These are phyloP conservation scores for Galeopsis tetrahit DNA, from an alignment of 257 asterid genomes.

Conservation along the genomic window DNA sequence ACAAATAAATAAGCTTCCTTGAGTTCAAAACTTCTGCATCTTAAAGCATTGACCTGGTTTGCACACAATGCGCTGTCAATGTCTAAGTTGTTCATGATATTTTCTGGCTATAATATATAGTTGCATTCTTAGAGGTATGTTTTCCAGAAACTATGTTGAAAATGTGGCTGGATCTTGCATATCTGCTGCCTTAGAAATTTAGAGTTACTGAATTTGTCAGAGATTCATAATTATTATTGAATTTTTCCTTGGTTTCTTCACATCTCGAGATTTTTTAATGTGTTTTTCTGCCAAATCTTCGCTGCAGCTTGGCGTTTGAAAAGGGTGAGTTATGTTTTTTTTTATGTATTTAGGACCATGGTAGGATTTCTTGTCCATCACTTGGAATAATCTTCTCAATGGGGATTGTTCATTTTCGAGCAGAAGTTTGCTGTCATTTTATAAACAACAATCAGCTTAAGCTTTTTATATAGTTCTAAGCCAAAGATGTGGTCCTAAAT, in stretches of 20 bases:
- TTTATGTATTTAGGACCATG: background rate
- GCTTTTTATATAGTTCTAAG: background rate
- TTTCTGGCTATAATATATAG: background rate
- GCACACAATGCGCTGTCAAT: background rate
- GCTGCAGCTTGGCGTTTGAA: slow-evolving; percentile 4
- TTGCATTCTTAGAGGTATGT: slow-evolving; percentile 12
- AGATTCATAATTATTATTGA: background rate
- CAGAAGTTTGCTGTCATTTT: slow-evolving; percentile 20
- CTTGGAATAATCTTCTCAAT: background rate
- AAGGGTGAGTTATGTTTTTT: slow-evolving; percentile 11
- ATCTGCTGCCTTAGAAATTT: slow-evolving; percentile 25
- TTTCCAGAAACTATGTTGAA: slow-evolving; percentile 13
- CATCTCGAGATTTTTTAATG: slow-evolving; percentile 10
- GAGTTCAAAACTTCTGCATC: slow-evolving; percentile 29
- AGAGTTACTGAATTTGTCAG: background rate
- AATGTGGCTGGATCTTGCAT: slow-evolving; percentile 10
- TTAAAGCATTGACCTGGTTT: background rate
- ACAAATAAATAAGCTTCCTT: background rate
- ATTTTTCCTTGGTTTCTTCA: slow-evolving; percentile 1
- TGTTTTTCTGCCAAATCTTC: slow-evolving; percentile 9
- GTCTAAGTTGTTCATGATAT: slow-evolving; percentile 24
- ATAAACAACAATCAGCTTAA: slow-evolving; percentile 3
- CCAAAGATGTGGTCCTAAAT: slow-evolving; percentile 16
- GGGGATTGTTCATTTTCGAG: background rate
- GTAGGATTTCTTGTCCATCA: slow-evolving; percentile 9